phyloP scores from a whole-genome alignment of 108 stramenopile species.

The Cyclotella choctawhatcheeana region DNA sequence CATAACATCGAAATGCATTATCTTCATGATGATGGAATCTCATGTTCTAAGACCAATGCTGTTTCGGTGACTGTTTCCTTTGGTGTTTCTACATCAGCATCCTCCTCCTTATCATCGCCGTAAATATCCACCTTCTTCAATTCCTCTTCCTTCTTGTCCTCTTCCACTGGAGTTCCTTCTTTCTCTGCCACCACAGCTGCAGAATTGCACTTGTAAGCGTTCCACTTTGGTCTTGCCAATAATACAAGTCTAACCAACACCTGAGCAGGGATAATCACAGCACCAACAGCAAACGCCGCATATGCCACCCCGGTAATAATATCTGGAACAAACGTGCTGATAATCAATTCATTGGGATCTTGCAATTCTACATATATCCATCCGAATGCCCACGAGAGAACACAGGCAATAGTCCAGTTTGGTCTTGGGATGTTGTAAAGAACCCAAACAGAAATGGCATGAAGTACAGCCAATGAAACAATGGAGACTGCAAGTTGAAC shows the following conservation, averaged over 20 bases:
- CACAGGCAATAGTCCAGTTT: constrained; percentile 66
- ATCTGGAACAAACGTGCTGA: constrained; percentile 40
- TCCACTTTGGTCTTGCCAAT: constrained; percentile 16
- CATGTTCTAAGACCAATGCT: background rate
- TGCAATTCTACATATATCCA: constrained; percentile 60
- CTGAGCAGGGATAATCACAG: constrained; percentile 32
- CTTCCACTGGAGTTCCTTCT: background rate
- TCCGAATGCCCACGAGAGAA: constrained; percentile 74
- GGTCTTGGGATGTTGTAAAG: constrained; percentile 39
- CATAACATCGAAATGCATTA: too few relatives aligned
- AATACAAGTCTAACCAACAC: constrained; percentile 30
- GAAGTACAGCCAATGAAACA: constrained; percentile 53
- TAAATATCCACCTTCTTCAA: constrained; percentile 4
- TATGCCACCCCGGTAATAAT: constrained; percentile 42
- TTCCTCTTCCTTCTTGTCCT: background rate
- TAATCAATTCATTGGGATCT: constrained; percentile 58
- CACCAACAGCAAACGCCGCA: constrained; percentile 38
- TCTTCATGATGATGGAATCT: too few relatives aligned
- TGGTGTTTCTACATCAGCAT: background rate
- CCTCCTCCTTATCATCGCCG: background rate
- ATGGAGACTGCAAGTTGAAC: constrained; percentile 62
- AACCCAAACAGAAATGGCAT: constrained; percentile 62
- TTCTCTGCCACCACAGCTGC: background rate
- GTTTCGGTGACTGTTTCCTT: background rate
- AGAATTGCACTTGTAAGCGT: constrained; percentile 38